Percentiles rank a stretch among this genome's conserved stretches.
Conservation (phyloP, 2,329 filamentous ascomycete genomes). For the Claviceps sorghi region DNA sequence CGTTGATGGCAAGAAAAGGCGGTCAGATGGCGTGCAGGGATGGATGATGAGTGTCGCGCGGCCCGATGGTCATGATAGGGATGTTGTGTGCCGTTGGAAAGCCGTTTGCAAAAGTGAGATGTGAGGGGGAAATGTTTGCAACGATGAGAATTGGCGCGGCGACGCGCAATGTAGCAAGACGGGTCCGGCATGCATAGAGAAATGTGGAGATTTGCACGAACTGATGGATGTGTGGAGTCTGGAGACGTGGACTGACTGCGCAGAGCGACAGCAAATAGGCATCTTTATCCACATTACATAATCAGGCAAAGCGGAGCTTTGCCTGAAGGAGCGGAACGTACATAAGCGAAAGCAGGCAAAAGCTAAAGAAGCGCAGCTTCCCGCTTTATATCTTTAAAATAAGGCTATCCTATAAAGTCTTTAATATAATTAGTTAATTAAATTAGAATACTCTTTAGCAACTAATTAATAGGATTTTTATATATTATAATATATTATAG, state of each 20-base stretch:
- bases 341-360: too few relatives aligned
- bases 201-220: not conserved
- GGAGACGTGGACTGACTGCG: too few relatives aligned
- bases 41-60: not conserved
- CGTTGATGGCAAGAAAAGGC: not conserved
- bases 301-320: too few relatives aligned
- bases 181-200: not conserved
- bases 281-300: not conserved
- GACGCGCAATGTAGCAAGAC: not conserved
- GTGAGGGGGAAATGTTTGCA: not conserved
- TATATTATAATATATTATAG: too few relatives aligned
- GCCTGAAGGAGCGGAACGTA: too few relatives aligned
- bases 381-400: too few relatives aligned
- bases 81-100: not conserved
- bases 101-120: not conserved
- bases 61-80: not conserved
- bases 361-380: too few relatives aligned
- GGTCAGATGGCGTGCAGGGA: not conserved
- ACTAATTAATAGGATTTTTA: too few relatives aligned
- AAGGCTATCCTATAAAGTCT: too few relatives aligned
- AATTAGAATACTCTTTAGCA: too few relatives aligned
- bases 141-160: not conserved
- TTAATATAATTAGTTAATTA: too few relatives aligned
- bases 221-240: not conserved
- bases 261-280: not conserved